Evolutionary conservation across 768 basidiomycete species (phyloP).

Genomic region (Suillus hirtellus): DNA sequence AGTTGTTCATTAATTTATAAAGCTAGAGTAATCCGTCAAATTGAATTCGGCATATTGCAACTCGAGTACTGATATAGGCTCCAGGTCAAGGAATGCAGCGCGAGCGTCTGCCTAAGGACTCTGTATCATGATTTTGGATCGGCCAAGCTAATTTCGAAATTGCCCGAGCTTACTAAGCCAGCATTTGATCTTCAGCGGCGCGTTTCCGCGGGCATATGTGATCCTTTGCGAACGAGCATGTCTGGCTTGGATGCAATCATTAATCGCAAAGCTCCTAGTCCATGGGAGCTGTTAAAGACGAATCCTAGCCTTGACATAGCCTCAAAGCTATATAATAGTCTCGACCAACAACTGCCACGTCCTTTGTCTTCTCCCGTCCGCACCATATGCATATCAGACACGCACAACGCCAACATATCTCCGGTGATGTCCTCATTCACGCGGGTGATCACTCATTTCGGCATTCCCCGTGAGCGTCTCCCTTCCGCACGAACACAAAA

Average conservation of each 20-base stretch:
- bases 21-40: too few relatives aligned
- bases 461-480: constrained; percentile 31
- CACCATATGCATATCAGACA: constrained; percentile 14
- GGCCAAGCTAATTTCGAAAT: too few relatives aligned
- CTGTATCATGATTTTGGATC: too few relatives aligned
- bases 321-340: not conserved
- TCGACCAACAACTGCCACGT: not conserved
- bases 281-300: not conserved
- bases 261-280: not conserved
- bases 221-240: not conserved
- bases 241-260: not conserved
- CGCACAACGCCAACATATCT: constrained; percentile 34
- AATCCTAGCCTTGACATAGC: not conserved
- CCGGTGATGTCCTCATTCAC: constrained; percentile 43
- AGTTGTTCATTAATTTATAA: too few relatives aligned
- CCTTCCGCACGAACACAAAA: constrained; percentile 40
- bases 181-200: too few relatives aligned
- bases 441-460: constrained; percentile 40
- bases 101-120: too few relatives aligned
- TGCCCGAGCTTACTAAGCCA: too few relatives aligned
- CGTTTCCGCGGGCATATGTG: too few relatives aligned
- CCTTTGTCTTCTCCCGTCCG: not conserved
- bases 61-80: too few relatives aligned
- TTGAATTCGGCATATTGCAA: too few relatives aligned
- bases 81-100: too few relatives aligned